Conservation (phyloP, 352 stramenopile species). For the Phytophthora fragariaefolia region DNA sequence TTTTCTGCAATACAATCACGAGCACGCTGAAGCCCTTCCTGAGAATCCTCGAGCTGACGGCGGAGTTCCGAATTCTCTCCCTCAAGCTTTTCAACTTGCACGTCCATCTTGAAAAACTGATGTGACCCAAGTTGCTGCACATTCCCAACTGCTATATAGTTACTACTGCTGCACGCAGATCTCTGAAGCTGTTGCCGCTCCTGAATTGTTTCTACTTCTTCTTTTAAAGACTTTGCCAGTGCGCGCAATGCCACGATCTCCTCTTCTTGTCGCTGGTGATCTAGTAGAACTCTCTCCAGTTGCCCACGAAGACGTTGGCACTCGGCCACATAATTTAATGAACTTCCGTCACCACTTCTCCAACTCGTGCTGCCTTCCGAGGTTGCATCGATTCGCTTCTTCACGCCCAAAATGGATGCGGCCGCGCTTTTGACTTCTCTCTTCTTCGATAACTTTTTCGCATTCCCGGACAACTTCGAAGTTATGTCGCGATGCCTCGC, state of each 20-base stretch:
- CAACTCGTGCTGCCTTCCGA: constrained; percentile 2
- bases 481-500: neutral
- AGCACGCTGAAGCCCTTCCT: constrained; percentile 18
- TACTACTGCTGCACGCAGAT: neutral
- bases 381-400: neutral
- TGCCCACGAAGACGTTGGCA: constrained; percentile 55
- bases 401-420: constrained; percentile 17
- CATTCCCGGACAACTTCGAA: neutral
- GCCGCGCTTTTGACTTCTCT: neutral
- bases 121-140: constrained; percentile 12
- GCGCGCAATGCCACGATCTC: constrained; percentile 66
- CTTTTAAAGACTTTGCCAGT: constrained; percentile 58
- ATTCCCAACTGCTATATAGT: neutral
- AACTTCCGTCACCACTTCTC: constrained; percentile 5
- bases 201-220: constrained; percentile 59
- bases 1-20: constrained; percentile 29
- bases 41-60: constrained; percentile 25
- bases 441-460: constrained; percentile 27
- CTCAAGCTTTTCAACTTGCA: constrained; percentile 51
- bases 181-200: constrained; percentile 20
- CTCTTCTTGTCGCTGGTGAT: constrained; percentile 62
- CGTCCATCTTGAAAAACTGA: constrained; percentile 61
- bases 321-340: constrained; percentile 32
- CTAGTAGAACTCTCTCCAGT: constrained; percentile 48
- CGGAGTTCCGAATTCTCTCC: constrained; percentile 46